Evolutionary conservation across 345 rosid genomes (phyloP).

Genomic region (Cardamine occulta): DNA sequence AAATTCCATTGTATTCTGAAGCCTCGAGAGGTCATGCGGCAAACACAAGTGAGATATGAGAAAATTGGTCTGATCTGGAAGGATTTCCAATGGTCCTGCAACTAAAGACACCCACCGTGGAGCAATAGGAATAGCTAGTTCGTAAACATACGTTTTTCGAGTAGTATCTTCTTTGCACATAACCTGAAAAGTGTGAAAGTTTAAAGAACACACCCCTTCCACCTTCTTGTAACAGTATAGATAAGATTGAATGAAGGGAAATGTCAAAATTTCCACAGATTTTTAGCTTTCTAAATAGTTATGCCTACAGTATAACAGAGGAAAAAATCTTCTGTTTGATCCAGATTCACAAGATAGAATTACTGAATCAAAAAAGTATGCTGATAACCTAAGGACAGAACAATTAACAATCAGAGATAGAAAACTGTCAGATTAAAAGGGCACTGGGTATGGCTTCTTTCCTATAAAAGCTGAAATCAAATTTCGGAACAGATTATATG

Average conservation of each 20-base stretch:
- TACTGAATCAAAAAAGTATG: background rate
- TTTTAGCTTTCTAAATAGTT: slow-evolving; percentile 1
- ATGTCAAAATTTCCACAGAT: slow-evolving; percentile 11
- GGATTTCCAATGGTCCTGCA: slow-evolving; percentile 84
- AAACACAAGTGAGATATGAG: slow-evolving; percentile 84
- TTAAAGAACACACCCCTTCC: slow-evolving; percentile 2
- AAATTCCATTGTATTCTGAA: slow-evolving; percentile 77
- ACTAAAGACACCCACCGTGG: slow-evolving; percentile 88
- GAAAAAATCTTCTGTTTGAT: background rate
- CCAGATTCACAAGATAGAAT: background rate
- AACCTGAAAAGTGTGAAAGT: slow-evolving; percentile 55
- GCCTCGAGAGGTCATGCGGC: slow-evolving; percentile 60
- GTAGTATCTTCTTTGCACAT: slow-evolving; percentile 90
- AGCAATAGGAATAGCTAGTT: slow-evolving; percentile 76
- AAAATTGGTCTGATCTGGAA: slow-evolving; percentile 69
- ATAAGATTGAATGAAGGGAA: slow-evolving; percentile 14
- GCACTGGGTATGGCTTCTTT: slow-evolving; percentile 9
- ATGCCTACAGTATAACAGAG: background rate
- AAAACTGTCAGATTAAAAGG: slow-evolving; percentile 4
- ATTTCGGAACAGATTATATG: slow-evolving; percentile 15
- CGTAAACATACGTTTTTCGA: slow-evolving; percentile 81
- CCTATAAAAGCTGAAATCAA: slow-evolving; percentile 11
- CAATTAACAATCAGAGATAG: slow-evolving; percentile 11
- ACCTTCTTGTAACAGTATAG: slow-evolving; percentile 10
- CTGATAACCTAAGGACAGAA: background rate